Evolutionary conservation across 2,329 filamentous ascomycete genomes (phyloP).

Genomic region (Neofusicoccum ribis): DNA sequence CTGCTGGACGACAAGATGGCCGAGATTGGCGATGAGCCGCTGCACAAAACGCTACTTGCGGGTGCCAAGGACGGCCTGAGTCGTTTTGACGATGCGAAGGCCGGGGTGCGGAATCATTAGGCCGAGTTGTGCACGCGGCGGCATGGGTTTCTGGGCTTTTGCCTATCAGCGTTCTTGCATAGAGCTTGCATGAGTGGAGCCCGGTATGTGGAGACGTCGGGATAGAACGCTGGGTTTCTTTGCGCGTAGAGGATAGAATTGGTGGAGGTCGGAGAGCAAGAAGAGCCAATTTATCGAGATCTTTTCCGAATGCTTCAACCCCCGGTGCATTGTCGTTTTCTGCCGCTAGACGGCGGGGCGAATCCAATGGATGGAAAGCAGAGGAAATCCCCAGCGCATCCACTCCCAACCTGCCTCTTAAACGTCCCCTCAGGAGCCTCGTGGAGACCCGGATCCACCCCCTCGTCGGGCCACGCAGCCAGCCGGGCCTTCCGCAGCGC

Average conservation of each 20-base stretch:
- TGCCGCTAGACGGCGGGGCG: too few species aligned
- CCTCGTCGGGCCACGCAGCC: not conserved
- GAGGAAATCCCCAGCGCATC: too few species aligned
- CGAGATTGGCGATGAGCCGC: conserved; percentile 52
- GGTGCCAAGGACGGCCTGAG: conserved; percentile 6
- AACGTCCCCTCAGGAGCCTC: too few species aligned
- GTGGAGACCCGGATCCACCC: not conserved
- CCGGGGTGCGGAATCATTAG: conserved; percentile 14
- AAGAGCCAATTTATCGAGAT: too few species aligned
- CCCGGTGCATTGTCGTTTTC: too few species aligned
- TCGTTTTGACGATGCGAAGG: conserved; percentile 9
- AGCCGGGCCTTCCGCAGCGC: not conserved
- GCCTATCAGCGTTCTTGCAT: not conserved
- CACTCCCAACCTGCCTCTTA: too few species aligned
- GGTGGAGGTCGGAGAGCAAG: not conserved
- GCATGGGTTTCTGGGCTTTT: too few species aligned
- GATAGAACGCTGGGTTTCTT: not conserved
- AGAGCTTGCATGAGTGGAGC: not conserved
- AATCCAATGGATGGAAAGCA: too few species aligned
- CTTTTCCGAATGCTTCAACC: too few species aligned
- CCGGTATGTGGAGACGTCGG: not conserved
- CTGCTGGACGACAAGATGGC: conserved; percentile 49
- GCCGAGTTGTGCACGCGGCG: not conserved
- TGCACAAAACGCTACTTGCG: conserved; percentile 21
- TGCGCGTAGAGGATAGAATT: not conserved